phyloP scores from a whole-genome alignment of 192 early-diverging fungal genomes.

The Coemansia reversa region DNA sequence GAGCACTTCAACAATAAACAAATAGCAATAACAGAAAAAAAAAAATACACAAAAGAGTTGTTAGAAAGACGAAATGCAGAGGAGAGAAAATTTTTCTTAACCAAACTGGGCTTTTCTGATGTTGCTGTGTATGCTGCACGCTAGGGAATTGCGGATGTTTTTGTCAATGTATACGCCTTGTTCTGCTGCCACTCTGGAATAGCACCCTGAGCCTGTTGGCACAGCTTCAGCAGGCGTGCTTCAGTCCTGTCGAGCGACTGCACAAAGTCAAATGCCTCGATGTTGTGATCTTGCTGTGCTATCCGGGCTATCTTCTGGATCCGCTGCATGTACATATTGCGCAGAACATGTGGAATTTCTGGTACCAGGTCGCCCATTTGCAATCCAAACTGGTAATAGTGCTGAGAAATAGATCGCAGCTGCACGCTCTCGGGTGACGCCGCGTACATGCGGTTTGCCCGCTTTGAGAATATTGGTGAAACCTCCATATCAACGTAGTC shows the following conservation, averaged over 20 bases:
- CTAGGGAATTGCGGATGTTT: constrained; percentile 22
- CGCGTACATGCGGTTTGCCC: constrained; percentile 53
- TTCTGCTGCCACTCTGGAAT: constrained; percentile 41
- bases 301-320: constrained; percentile 41
- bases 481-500: constrained; percentile 51
- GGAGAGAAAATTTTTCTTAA: constrained; percentile 8
- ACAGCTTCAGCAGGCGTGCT: constrained; percentile 32
- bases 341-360: constrained; percentile 44
- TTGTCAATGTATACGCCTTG: constrained; percentile 35
- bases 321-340: constrained; percentile 51
- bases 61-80: background rate
- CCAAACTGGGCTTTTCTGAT: background rate
- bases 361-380: constrained; percentile 52
- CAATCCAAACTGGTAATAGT: constrained; percentile 53
- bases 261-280: constrained; percentile 50
- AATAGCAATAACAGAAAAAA: background rate
- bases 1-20: background rate
- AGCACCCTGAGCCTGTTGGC: constrained; percentile 40
- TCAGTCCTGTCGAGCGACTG: constrained; percentile 48
- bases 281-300: constrained; percentile 48
- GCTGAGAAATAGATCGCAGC: constrained; percentile 45
- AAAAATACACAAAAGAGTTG: background rate
- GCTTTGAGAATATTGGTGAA: constrained; percentile 49
- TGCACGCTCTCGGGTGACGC: constrained; percentile 52
- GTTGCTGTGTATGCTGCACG: background rate